Base-by-base conservation (phyloP, 306 rosid genomes). In the Parietaria judaica region DNA sequence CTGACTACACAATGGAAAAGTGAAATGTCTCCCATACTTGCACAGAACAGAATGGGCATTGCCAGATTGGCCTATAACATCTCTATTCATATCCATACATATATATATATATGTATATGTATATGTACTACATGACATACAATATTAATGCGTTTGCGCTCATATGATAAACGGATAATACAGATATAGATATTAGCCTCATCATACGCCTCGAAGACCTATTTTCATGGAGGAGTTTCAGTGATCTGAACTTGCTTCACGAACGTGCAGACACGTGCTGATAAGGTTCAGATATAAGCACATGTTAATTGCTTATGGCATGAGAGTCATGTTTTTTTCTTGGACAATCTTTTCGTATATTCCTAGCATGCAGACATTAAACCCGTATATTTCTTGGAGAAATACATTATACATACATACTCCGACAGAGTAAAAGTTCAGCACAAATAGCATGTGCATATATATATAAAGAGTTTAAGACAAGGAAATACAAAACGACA, bases 21-120 rank as follows among this genome's bases (percentile, higher is more conserved):
- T 56, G 63, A 14, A 51, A 54, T 50, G 61, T 36, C 36, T 50
- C 86, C 88, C 84, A 77, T 81, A 63, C 55, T 62, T 34, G 50
- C 54, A 11, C 66, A 62, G 55, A 38, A 16, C 56, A 68, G 79
- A 52, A 83, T 81, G 90, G 84, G 83, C 68, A 23, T 61, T 10
- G 55, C 11, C 37, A 41, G 6, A 59, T 47, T 49, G 16, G 39
- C 48, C 16, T 36, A 13, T 11, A 55, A 23, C 31, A 23, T 23
- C 2, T 23, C 31, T 23, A 23, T 23, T 23, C 31, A 23, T 23
- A 23, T 23, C 31, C 31, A 23, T 2, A 23, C 31, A 23, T 2
- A 23, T 6, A 14, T 54, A 35, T 14, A 36, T 47, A 31, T 49
- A 67, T 48, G 8, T 17, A 64, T 51, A 23, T 15, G 37, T 11